A percentile compares a stretch with the other conserved stretches of the same genome.
phyloP scores from a whole-genome alignment of 2,329 filamentous ascomycete genomes.

The Fusarium caatingaense region DNA sequence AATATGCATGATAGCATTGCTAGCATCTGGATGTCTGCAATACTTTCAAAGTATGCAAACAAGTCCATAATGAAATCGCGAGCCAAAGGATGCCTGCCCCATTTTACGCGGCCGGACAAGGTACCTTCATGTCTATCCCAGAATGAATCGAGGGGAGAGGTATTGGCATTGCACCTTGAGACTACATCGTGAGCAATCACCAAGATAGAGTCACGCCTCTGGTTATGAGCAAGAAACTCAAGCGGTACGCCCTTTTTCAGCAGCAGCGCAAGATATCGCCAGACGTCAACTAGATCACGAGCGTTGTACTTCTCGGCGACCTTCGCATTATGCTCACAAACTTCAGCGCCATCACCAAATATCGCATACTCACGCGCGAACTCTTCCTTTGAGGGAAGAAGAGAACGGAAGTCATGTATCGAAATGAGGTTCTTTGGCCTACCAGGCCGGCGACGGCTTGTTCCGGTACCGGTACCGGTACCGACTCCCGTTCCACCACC shows the following conservation, averaged over 20 bases:
- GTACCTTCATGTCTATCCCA: conserved; percentile 30
- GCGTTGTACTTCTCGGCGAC: conserved; percentile 79
- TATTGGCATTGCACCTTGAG: conserved; percentile 48
- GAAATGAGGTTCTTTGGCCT: conserved; percentile 76
- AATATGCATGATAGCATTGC: conserved; percentile 79
- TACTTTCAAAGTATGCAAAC: conserved; percentile 72
- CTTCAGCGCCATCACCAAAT: conserved; percentile 82
- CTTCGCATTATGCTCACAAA: conserved; percentile 85
- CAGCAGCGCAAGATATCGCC: conserved; percentile 83
- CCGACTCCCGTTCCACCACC: conserved; percentile 66
- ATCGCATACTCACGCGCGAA: conserved; percentile 85
- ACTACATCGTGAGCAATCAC: conserved; percentile 75
- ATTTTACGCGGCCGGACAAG: conserved; percentile 72
- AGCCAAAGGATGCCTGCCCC: conserved; percentile 74
- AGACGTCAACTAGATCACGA: conserved; percentile 80
- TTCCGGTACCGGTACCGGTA: conserved; percentile 63
- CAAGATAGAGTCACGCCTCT: conserved; percentile 69
- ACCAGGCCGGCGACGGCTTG: conserved; percentile 60
- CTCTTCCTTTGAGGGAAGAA: conserved; percentile 81
- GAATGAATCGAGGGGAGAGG: conserved; percentile 20
- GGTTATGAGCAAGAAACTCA: conserved; percentile 67
- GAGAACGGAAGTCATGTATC: conserved; percentile 74
- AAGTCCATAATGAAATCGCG: conserved; percentile 69
- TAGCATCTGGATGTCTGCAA: conserved; percentile 75
- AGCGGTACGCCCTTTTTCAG: conserved; percentile 81